Evolutionary conservation across 352 stramenopile species (phyloP).

Genomic region (Phytophthora sp.): DNA sequence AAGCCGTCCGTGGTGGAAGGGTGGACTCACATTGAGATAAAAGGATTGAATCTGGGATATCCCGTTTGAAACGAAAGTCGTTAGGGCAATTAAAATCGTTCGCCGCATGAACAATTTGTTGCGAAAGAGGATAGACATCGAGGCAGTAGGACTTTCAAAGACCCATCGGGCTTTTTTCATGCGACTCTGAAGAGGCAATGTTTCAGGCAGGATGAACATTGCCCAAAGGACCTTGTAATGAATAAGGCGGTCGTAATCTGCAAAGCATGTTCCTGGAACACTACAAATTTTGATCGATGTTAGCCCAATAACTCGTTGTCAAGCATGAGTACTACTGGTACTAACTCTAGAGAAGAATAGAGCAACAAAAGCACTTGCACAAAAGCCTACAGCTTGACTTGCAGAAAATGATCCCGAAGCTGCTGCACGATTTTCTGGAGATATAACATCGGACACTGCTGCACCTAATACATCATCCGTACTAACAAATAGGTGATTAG

Average conservation of each 20-base stretch:
- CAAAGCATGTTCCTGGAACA: constrained; percentile 56
- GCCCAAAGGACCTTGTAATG: constrained; percentile 58
- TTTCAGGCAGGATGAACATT: constrained; percentile 63
- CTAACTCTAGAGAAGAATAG: constrained; percentile 62
- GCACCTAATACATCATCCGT: constrained; percentile 69
- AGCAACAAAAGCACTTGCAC: constrained; percentile 55
- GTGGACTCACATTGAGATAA: constrained; percentile 68
- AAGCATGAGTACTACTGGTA: constrained; percentile 3
- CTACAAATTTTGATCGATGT: neutral
- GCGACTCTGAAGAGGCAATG: constrained; percentile 39
- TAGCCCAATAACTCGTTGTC: neutral
- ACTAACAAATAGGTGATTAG: too few species aligned
- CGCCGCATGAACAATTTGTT: constrained; percentile 69
- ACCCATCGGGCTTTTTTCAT: constrained; percentile 31
- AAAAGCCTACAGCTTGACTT: constrained; percentile 62
- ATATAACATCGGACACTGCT: constrained; percentile 66
- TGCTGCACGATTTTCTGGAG: constrained; percentile 52
- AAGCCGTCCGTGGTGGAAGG: neutral
- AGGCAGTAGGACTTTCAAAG: constrained; percentile 61
- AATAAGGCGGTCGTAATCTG: constrained; percentile 56
- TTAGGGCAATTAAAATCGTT: constrained; percentile 70
- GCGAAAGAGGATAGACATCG: constrained; percentile 72
- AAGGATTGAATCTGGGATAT: constrained; percentile 75
- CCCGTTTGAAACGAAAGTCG: constrained; percentile 63
- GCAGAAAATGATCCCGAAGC: constrained; percentile 75